Conservation (phyloP, 495 filamentous ascomycete species). For the Clohesyomyces aquaticus region DNA sequence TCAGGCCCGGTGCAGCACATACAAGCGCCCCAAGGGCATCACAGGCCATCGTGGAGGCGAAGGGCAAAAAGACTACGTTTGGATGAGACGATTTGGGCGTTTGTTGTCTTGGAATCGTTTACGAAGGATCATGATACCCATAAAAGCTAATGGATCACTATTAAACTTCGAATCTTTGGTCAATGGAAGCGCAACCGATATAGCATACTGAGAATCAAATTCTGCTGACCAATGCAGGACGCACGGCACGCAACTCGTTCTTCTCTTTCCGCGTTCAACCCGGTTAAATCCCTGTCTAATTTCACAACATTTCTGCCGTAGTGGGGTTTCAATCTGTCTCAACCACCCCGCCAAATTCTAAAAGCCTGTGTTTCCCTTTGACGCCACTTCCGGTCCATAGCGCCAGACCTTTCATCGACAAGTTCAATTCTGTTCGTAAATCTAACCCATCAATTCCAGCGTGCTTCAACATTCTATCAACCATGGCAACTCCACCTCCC, state of each 20-base stretch:
- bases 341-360: not conserved
- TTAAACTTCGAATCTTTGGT: not conserved
- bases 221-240: too few species aligned
- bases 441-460: too few species aligned
- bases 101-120: not conserved
- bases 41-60: conserved; percentile 75
- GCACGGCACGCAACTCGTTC: too few species aligned
- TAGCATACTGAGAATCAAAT: too few species aligned
- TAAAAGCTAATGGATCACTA: conserved; percentile 9
- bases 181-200: too few species aligned
- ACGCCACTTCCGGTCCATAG: too few species aligned
- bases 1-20: conserved; percentile 50
- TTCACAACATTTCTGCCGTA: not conserved
- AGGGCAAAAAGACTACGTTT: conserved; percentile 85
- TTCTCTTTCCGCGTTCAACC: not conserved
- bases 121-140: conserved; percentile 6
- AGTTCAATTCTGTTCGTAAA: too few species aligned
- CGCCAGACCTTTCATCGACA: too few species aligned
- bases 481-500: too few species aligned
- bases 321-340: not conserved
- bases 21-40: conserved; percentile 60
- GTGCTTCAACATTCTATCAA: too few species aligned
- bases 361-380: not conserved
- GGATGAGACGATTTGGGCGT: conserved; percentile 47
- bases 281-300: not conserved